A percentile compares a stretch with the other conserved stretches of the same genome.
These are phyloP conservation scores for Hypoxylon lienhwacheense DNA, from an alignment of 495 filamentous ascomycete genomes.

Conservation along the genomic window DNA sequence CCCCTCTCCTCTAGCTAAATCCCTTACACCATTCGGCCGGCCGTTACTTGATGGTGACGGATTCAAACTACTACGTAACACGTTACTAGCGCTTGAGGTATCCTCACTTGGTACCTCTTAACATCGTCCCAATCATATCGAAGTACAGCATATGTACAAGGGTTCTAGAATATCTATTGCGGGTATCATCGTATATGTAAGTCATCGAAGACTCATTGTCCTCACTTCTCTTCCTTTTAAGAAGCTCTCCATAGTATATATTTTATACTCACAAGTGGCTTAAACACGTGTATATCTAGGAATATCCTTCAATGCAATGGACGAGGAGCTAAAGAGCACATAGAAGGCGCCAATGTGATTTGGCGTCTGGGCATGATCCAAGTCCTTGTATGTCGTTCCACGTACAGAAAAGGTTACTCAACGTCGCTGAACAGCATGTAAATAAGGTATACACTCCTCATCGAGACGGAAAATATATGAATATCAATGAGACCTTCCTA, in stretches of 20 bases:
- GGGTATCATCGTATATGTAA: neutral
- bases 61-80: too few relatives aligned
- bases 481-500: constrained; percentile 30
- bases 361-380: constrained; percentile 1
- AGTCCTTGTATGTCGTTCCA: neutral
- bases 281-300: too few relatives aligned
- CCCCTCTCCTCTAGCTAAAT: constrained; percentile 8
- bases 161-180: neutral
- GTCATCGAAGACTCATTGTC: too few relatives aligned
- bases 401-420: neutral
- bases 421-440: constrained; percentile 2
- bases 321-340: neutral
- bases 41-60: constrained; percentile 3
- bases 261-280: too few relatives aligned
- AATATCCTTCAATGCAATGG: too few relatives aligned
- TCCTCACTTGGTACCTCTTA: constrained; percentile 13
- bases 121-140: neutral
- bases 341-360: neutral
- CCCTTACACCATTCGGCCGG: constrained; percentile 5
- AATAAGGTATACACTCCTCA: neutral
- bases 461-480: constrained; percentile 2
- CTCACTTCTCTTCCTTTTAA: too few relatives aligned
- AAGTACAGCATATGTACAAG: neutral
- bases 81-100: constrained; percentile 20
- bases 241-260: too few relatives aligned